phyloP scores from a whole-genome alignment of 352 stramenopile species.

The Globisporangium spiculum region DNA sequence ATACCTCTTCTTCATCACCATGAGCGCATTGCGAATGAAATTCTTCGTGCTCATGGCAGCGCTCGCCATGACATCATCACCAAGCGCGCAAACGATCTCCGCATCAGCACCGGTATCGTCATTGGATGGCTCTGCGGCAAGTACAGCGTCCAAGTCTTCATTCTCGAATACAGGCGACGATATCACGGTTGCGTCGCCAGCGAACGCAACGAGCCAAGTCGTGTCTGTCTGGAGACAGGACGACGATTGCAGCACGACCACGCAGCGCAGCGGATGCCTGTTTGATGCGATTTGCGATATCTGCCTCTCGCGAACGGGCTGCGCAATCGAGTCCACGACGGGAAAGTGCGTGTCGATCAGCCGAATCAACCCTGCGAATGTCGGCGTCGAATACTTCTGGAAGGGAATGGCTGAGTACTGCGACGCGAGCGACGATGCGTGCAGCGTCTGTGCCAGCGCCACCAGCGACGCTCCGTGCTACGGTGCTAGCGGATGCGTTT shows the following conservation, averaged over 20 bases:
- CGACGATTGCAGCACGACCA: slow-evolving; percentile 12
- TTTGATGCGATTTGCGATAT: slow-evolving; percentile 17
- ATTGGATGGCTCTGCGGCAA: not conserved
- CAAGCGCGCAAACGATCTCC: not conserved
- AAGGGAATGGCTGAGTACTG: slow-evolving; percentile 25
- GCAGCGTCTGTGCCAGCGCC: slow-evolving; percentile 16
- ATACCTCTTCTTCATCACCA: not conserved
- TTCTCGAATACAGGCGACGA: not conserved
- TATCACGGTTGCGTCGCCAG: not conserved
- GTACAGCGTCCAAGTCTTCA: not conserved
- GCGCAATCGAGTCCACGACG: slow-evolving; percentile 37
- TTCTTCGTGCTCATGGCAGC: slow-evolving; percentile 1
- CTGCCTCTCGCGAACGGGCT: slow-evolving; percentile 20
- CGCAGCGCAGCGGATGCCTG: slow-evolving; percentile 8
- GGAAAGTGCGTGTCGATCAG: slow-evolving; percentile 32
- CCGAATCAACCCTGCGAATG: slow-evolving; percentile 14
- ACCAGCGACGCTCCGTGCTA: slow-evolving; percentile 19
- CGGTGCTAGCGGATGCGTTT: slow-evolving; percentile 24
- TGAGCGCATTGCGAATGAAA: slow-evolving; percentile 1
- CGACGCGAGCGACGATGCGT: slow-evolving; percentile 22
- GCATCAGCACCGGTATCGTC: not conserved
- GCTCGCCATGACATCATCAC: not conserved
- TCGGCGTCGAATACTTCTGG: slow-evolving; percentile 24
- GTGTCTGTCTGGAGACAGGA: slow-evolving; percentile 13
- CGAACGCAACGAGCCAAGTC: not conserved